Base-by-base conservation (phyloP, 1,284 basidiomycete species). In the Trametes hirsuta region DNA sequence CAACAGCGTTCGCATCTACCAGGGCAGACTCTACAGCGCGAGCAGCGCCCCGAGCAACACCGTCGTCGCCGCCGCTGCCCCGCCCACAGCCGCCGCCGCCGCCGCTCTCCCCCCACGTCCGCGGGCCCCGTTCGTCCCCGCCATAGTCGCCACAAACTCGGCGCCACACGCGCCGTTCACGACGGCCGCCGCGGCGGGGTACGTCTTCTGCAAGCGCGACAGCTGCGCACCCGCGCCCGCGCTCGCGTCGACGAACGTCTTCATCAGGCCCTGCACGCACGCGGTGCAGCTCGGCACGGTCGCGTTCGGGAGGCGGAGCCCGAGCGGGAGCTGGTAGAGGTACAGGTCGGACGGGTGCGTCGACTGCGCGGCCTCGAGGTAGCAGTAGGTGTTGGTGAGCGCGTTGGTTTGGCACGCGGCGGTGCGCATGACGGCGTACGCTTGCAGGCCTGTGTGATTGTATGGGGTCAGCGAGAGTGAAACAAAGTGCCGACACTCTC, bases 291-390 rank as follows among this genome's bases (percentile, higher is more conserved):
- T 79, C 22, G 80, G 80, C 18, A 66, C 71, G 14, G 81, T 77
- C 21, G 72, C 71, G 55, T 77, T 74, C 9, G 85, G 84, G 2
- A 90, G 74, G 10, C 66, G 58, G 15, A 76, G 73, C 10, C 86
- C 87, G 9, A 86, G 79, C 1, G 86, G 84, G 6, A 92, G 76
- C 42, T 77, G 72, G 75, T 90, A 93, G 69, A 85, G 83, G 75
- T 85, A 91, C 14, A 85, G 71, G 69, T 89, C 88, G 9, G 84
- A 79, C 0, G 87, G 81, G 61, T 83, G 82, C 4, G 77, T 35
- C 61, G 52, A 59, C 76, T 77, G 41, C 72, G 76, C 81, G 30
- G 90, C 89, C 60, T 84, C 78, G 56, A 91, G 55, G 74, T 84
- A 92, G 75, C 90, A 93, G 74, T 91, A 93, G 0, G 83, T 74